phyloP scores from a whole-genome alignment of 306 rosid genomes.

The Sicyos edulis region DNA sequence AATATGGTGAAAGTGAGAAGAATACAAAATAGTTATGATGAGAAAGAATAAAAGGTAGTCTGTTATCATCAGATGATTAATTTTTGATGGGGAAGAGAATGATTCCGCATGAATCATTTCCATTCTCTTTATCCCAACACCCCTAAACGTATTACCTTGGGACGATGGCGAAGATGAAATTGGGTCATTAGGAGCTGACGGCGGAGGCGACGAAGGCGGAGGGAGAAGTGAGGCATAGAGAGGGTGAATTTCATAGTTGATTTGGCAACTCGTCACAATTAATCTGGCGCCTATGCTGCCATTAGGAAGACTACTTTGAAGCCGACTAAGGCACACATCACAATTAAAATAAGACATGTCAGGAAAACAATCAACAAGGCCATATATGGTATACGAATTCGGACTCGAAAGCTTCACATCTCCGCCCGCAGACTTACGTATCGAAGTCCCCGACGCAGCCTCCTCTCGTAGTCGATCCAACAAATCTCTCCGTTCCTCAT shows the following conservation, averaged over 20 bases:
- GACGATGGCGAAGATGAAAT: not conserved
- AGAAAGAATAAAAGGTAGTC: no score
- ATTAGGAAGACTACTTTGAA: not conserved
- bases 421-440: slow-evolving; percentile 8
- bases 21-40: no score
- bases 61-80: no score
- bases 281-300: slow-evolving; percentile 6
- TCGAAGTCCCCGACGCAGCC: slow-evolving; percentile 21
- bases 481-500: not conserved
- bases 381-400: slow-evolving; percentile 9
- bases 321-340: slow-evolving; percentile 7
- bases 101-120: no score
- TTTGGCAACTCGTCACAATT: not conserved
- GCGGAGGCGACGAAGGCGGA: not conserved
- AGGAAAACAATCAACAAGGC: slow-evolving; percentile 16
- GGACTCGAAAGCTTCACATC: not conserved
- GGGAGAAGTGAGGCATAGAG: not conserved
- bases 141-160: no score
- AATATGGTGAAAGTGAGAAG: no score
- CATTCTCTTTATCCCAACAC: no score
- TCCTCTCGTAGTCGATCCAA: slow-evolving; percentile 1
- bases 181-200: not conserved
- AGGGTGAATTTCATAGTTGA: slow-evolving; percentile 8
- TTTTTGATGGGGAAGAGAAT: no score
- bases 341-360: not conserved